phyloP scores from a whole-genome alignment of 176 grass and related monocot species.

The Triticum timopheevii region DNA sequence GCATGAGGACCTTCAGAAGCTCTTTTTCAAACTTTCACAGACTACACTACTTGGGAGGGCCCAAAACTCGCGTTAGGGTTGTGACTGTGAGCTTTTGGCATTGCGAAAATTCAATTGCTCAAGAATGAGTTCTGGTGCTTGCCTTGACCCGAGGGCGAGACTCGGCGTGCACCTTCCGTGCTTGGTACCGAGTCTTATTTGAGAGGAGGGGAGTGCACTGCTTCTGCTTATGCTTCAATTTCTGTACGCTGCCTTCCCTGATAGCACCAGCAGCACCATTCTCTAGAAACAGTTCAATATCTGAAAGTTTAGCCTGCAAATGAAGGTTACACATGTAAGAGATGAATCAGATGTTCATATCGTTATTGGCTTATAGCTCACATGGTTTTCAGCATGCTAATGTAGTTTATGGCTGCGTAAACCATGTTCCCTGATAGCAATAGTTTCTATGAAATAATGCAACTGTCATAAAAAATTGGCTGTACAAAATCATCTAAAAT shows the following conservation, averaged over 20 bases:
- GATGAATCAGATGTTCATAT: not conserved
- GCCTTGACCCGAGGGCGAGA: slow-evolving; percentile 89
- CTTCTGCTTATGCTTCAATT: slow-evolving; percentile 84
- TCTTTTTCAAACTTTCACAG: not conserved
- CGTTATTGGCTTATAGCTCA: not conserved
- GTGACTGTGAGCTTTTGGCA: not conserved
- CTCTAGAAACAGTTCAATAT: slow-evolving; percentile 59
- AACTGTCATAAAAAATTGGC: not conserved
- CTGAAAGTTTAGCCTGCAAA: slow-evolving; percentile 52
- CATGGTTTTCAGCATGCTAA: not conserved
- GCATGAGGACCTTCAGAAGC: slow-evolving; percentile 4
- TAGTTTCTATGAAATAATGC: not conserved
- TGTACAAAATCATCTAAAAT: not conserved
- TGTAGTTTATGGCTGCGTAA: not conserved
- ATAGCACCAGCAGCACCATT: slow-evolving; percentile 40
- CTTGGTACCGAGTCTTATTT: slow-evolving; percentile 80
- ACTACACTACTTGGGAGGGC: not conserved
- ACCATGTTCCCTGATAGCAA: not conserved
- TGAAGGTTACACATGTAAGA: not conserved
- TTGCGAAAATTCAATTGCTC: not conserved
- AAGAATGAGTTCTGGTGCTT: slow-evolving; percentile 41
- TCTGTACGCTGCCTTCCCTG: slow-evolving; percentile 53
- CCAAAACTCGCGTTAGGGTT: not conserved
- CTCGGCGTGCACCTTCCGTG: slow-evolving; percentile 58
- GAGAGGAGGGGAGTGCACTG: slow-evolving; percentile 56